phyloP scores from a whole-genome alignment of 192 early-diverging fungal species.

The Globomyces pollinis-pini region DNA sequence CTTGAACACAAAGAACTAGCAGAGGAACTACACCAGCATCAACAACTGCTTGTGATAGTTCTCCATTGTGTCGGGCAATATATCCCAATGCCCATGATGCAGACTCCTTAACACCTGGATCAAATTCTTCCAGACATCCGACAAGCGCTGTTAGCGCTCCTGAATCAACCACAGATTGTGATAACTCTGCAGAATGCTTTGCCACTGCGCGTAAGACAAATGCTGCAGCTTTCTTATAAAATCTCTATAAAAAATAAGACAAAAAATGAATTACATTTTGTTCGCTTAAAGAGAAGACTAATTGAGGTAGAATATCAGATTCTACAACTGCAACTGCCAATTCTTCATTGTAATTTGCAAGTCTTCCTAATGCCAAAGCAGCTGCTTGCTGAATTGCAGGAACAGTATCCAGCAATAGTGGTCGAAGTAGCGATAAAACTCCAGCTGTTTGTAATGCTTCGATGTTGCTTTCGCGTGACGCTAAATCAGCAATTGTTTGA shows the following conservation, averaged over 20 bases:
- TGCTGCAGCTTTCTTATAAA: conserved; percentile 52
- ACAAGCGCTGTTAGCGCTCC: conserved; percentile 46
- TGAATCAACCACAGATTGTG: conserved; percentile 44
- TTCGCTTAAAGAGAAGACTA: conserved; percentile 43
- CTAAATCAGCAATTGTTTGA: conserved; percentile 50
- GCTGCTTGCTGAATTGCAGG: conserved; percentile 57
- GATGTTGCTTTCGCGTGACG: conserved; percentile 48
- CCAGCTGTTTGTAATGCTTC: conserved; percentile 44
- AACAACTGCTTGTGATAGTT: conserved; percentile 48
- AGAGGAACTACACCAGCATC: conserved; percentile 50
- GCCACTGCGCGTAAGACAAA: conserved; percentile 52
- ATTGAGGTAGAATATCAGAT: conserved; percentile 45
- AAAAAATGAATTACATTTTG: conserved; percentile 35
- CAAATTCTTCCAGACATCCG: conserved; percentile 53
- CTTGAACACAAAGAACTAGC: conserved; percentile 49
- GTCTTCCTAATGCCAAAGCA: conserved; percentile 44
- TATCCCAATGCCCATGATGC: conserved; percentile 56
- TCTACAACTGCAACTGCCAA: conserved; percentile 49
- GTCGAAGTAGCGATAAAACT: conserved; percentile 43
- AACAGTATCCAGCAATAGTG: conserved; percentile 44
- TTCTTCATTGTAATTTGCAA: conserved; percentile 51
- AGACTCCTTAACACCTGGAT: conserved; percentile 51
- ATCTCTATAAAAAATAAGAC: conserved; percentile 29
- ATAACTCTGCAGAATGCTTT: conserved; percentile 48
- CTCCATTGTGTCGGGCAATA: conserved; percentile 50